Evolutionary conservation across 2,329 filamentous ascomycete species (phyloP).

Genomic region (Lachnellula cervina): DNA sequence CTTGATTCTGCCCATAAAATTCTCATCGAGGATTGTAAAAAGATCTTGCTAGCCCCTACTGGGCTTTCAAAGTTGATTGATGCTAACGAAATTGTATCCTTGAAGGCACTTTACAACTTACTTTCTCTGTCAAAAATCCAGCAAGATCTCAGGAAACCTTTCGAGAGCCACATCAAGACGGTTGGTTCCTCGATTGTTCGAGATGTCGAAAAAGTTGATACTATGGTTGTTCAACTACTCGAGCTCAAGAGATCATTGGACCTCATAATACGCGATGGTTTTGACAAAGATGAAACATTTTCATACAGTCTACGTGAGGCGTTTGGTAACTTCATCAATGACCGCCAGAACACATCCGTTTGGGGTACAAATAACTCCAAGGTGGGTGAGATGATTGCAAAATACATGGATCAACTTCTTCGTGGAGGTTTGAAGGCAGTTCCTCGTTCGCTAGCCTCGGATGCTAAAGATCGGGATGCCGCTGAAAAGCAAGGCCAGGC

Average conservation of each 20-base stretch:
- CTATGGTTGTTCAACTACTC: constrained; percentile 82
- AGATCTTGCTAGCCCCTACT: constrained; percentile 58
- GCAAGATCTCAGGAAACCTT: constrained; percentile 64
- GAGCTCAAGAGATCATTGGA: constrained; percentile 77
- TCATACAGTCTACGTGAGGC: constrained; percentile 75
- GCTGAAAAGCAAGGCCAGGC: constrained; percentile 60
- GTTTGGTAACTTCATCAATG: constrained; percentile 90
- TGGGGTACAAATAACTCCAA: constrained; percentile 85
- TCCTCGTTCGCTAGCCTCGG: constrained; percentile 62
- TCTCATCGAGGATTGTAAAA: constrained; percentile 64
- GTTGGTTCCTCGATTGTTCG: constrained; percentile 75
- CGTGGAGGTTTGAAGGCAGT: constrained; percentile 82
- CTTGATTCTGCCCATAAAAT: constrained; percentile 68
- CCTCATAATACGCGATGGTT: constrained; percentile 69
- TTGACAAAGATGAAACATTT: constrained; percentile 71
- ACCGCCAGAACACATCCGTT: constrained; percentile 64
- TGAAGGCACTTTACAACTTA: constrained; percentile 74
- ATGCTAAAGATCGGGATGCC: constrained; percentile 51
- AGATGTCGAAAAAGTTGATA: constrained; percentile 69
- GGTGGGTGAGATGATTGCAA: constrained; percentile 97
- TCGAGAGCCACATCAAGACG: constrained; percentile 71
- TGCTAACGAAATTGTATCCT: constrained; percentile 60
- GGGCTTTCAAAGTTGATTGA: constrained; percentile 71
- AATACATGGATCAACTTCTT: constrained; percentile 87
- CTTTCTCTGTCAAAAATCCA: constrained; percentile 69